Base-by-base conservation (phyloP, 2,329 filamentous ascomycete genomes). In the Aureobasidium lini region DNA sequence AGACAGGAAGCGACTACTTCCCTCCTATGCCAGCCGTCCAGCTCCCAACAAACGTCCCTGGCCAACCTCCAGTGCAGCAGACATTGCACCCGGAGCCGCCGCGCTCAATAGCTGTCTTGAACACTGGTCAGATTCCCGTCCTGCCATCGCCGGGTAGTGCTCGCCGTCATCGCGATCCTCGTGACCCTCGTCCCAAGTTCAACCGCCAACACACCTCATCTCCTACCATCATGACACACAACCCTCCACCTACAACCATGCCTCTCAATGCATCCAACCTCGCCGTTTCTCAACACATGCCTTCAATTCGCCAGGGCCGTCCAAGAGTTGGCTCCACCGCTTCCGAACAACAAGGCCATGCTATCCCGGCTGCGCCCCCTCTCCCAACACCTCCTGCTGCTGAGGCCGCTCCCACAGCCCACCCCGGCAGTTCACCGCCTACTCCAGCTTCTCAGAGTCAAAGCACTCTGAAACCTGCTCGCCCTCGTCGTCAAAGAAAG, bases 71-170 rank as follows among this genome's bases (percentile, higher is more conserved):
- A 57, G 60, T 71, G 62, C 65, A 69, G 63, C 66, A 69, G 58
- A 68, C 75, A 65, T 63, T 73, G 73, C 66, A 64, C 71, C 72
- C 76, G 46, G 73, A 77, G 66, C 66, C 79, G 60, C 73, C 77
- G 29, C 84, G 86, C 62, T 87, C 89, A 6, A 95, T 96, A 67
- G 84, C 90, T 4, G 86, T 96, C 16, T 74, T 96, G 31, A 85
- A 81, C 54, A 92, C 89, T 0, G 91, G 90, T 16, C 89, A 94
- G 67, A 77, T 93, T 6, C 88, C 92, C 6, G 79, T 85, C 18
- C 77, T 96, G 47, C 90, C 92, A 0, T 96, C 92, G 0, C 92
- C 92, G 1, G 89, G 90, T n/a, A 81, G 80, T 61, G 79, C 80
- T 79, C 84, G 59, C 15, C 66, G 68, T 31, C 61, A 66, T 31